Evolutionary conservation across 306 rosid genomes (phyloP).

Genomic region (Biancaea sappan): DNA sequence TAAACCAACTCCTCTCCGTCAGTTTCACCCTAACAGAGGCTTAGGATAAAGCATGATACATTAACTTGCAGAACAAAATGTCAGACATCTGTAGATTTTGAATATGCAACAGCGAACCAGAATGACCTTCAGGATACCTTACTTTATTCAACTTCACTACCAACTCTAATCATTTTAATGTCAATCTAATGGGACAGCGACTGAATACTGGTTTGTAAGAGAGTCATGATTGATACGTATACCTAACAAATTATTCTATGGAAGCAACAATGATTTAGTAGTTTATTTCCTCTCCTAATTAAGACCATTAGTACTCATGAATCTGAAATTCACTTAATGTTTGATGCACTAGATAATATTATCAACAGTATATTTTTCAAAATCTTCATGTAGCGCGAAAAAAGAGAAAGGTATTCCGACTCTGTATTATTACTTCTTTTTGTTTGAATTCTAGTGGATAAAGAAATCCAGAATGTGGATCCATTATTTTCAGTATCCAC

Average conservation of each 20-base stretch:
- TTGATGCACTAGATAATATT: no score
- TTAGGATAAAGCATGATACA: not conserved
- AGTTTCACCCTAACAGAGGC: not conserved
- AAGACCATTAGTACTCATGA: no score
- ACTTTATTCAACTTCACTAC: not conserved
- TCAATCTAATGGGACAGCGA: not conserved
- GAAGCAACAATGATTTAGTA: not conserved
- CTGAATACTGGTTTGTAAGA: not conserved
- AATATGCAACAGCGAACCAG: not conserved
- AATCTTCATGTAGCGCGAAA: not conserved
- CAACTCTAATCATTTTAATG: constrained; percentile 8
- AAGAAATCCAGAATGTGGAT: not conserved
- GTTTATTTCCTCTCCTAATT: not conserved
- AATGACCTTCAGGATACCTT: not conserved
- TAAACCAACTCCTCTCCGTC: not conserved
- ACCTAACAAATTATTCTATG: not conserved
- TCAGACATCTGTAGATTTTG: constrained; percentile 1
- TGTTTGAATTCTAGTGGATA: not conserved
- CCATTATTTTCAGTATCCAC: not conserved
- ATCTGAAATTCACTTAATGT: not conserved
- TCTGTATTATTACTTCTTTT: not conserved
- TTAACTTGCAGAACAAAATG: not conserved
- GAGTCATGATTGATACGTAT: not conserved
- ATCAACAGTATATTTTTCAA: no score
- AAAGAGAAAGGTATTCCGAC: not conserved